These are phyloP conservation scores for Eucalyptus pauciflora DNA, from an alignment of 345 rosid species.

Conservation along the genomic window DNA sequence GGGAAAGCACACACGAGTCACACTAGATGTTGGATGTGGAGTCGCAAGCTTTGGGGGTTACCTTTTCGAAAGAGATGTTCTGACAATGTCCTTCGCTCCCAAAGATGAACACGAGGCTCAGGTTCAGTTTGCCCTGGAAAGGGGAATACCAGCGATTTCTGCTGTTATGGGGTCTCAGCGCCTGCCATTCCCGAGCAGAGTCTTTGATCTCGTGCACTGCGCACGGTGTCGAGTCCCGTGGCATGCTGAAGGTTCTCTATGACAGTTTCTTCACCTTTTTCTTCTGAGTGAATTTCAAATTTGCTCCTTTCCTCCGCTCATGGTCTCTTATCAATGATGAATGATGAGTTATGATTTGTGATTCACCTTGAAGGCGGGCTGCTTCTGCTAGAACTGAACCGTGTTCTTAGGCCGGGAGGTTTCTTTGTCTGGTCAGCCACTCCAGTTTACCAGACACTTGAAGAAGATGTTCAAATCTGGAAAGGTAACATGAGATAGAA, in stretches of 20 bases:
- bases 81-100: slow-evolving; percentile 92
- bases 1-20: slow-evolving; percentile 74
- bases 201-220: slow-evolving; percentile 80
- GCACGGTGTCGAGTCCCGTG: slow-evolving; percentile 98
- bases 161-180: slow-evolving; percentile 96
- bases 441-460: slow-evolving; percentile 71
- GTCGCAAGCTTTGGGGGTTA: slow-evolving; percentile 93
- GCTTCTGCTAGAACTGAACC: slow-evolving; percentile 79
- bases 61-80: slow-evolving; percentile 80
- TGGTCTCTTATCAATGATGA: neutral
- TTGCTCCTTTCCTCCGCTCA: neutral
- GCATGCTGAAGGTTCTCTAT: slow-evolving; percentile 55
- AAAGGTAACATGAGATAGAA: slow-evolving; percentile 24
- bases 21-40: slow-evolving; percentile 91
- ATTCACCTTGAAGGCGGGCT: slow-evolving; percentile 30
- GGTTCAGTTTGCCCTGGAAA: slow-evolving; percentile 91
- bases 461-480: slow-evolving; percentile 81
- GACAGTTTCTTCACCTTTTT: neutral
- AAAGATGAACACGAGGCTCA: slow-evolving; percentile 98
- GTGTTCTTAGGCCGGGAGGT: slow-evolving; percentile 85
- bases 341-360: neutral
- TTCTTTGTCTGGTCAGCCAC: slow-evolving; percentile 95
- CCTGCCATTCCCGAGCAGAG: slow-evolving; percentile 78
- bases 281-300: neutral
- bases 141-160: slow-evolving; percentile 93